phyloP scores from a whole-genome alignment of 2,329 filamentous ascomycete genomes.

The Teratosphaeria zuluensis region DNA sequence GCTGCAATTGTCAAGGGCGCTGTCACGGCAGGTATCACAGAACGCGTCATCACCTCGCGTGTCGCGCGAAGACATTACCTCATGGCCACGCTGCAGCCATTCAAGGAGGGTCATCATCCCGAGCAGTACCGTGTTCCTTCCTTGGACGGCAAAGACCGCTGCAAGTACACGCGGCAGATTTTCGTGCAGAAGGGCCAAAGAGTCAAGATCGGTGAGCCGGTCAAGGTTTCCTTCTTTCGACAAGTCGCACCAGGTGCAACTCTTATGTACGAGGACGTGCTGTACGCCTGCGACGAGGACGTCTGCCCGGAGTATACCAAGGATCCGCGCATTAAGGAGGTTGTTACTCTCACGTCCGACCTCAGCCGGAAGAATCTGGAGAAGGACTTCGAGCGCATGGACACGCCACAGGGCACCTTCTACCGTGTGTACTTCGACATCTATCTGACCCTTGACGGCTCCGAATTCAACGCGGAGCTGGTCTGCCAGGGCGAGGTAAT shows the following conservation, averaged over 20 bases:
- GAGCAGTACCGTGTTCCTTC: constrained; percentile 96
- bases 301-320: constrained; percentile 98
- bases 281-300: constrained; percentile 96
- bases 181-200: constrained; percentile 98
- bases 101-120: constrained; percentile 97
- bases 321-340: constrained; percentile 97
- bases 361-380: constrained; percentile 96
- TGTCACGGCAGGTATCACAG: constrained; percentile 94
- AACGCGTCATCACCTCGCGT: constrained; percentile 92
- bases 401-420: constrained; percentile 93
- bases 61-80: constrained; percentile 96
- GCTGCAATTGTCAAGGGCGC: constrained; percentile 97
- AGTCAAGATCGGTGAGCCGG: constrained; percentile 97
- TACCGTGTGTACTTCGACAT: constrained; percentile 64
- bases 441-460: constrained; percentile 90
- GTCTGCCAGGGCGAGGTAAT: constrained; percentile 99
- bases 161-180: constrained; percentile 97
- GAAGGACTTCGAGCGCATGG: constrained; percentile 99
- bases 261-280: constrained; percentile 97
- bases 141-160: constrained; percentile 91
- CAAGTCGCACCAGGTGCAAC: constrained; percentile 95
- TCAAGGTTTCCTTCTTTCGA: constrained; percentile 97
- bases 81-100: constrained; percentile 96
- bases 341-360: constrained; percentile 94
- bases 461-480: constrained; percentile 94